These are phyloP conservation scores for Russula emetica DNA, from an alignment of 768 basidiomycete species.

Conservation along the genomic window DNA sequence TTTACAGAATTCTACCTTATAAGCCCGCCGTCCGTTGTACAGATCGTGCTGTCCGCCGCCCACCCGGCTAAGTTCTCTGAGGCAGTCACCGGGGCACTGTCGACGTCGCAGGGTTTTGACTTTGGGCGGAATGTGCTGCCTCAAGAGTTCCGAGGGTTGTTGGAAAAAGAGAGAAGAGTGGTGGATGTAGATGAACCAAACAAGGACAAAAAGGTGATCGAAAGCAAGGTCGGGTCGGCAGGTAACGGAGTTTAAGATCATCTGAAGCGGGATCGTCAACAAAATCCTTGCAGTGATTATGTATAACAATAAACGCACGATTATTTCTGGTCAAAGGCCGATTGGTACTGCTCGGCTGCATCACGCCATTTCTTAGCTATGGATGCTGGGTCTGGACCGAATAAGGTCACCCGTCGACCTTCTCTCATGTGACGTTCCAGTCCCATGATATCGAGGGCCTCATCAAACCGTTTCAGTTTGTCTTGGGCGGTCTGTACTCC, in stretches of 20 bases:
- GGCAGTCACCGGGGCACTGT: too few relatives aligned
- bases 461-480: conserved; percentile 14
- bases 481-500: conserved; percentile 12
- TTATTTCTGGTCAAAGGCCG: not conserved
- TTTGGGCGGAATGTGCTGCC: too few relatives aligned
- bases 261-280: conserved; percentile 5
- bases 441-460: conserved; percentile 14
- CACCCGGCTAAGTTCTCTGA: too few relatives aligned
- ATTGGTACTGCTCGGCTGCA: conserved; percentile 19
- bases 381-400: not conserved
- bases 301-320: conserved; percentile 10
- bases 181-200: conserved; percentile 63
- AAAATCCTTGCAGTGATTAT: not conserved
- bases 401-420: not conserved
- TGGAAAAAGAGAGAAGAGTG: too few relatives aligned
- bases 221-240: conserved; percentile 31
- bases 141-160: too few relatives aligned
- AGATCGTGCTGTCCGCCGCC: too few relatives aligned
- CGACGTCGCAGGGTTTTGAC: too few relatives aligned
- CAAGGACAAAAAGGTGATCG: conserved; percentile 68
- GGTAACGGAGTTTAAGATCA: not conserved
- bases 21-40: too few relatives aligned
- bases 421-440: conserved; percentile 18
- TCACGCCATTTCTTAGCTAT: conserved; percentile 15
- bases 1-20: too few relatives aligned